Evolutionary conservation across 768 basidiomycete genomes (phyloP).

Genomic region (Lentinula detonsa): DNA sequence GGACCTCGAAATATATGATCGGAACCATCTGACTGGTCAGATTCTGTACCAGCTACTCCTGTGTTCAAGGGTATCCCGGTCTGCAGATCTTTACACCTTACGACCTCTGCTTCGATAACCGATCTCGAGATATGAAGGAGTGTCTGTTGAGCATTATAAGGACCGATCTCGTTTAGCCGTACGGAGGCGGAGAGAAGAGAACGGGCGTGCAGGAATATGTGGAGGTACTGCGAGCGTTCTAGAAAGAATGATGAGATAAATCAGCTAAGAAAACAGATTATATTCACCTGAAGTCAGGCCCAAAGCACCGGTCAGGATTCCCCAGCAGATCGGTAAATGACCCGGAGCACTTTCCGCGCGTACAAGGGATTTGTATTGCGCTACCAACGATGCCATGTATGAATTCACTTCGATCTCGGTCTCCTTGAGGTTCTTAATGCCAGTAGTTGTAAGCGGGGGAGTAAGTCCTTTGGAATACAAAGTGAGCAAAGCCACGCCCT

Average conservation of each 20-base stretch:
- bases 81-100: constrained; percentile 39
- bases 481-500: constrained; percentile 89
- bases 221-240: constrained; percentile 84
- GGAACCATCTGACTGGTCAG: constrained; percentile 17
- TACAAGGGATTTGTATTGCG: constrained; percentile 62
- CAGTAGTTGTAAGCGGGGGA: constrained; percentile 17
- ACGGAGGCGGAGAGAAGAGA: constrained; percentile 89
- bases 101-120: constrained; percentile 52
- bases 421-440: constrained; percentile 9
- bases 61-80: constrained; percentile 32
- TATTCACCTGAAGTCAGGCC: constrained; percentile 62
- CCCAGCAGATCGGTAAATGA: constrained; percentile 92
- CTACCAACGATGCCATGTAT: constrained; percentile 41
- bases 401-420: not conserved
- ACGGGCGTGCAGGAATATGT: constrained; percentile 90
- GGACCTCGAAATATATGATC: constrained; percentile 51
- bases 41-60: constrained; percentile 11
- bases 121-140: constrained; percentile 68
- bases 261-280: not conserved
- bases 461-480: constrained; percentile 82
- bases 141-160: constrained; percentile 87
- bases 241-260: constrained; percentile 7
- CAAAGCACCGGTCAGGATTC: constrained; percentile 72
- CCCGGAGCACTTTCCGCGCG: constrained; percentile 63
- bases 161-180: constrained; percentile 84